Evolutionary conservation across 768 basidiomycete species (phyloP).

Genomic region (Mycena filopes): DNA sequence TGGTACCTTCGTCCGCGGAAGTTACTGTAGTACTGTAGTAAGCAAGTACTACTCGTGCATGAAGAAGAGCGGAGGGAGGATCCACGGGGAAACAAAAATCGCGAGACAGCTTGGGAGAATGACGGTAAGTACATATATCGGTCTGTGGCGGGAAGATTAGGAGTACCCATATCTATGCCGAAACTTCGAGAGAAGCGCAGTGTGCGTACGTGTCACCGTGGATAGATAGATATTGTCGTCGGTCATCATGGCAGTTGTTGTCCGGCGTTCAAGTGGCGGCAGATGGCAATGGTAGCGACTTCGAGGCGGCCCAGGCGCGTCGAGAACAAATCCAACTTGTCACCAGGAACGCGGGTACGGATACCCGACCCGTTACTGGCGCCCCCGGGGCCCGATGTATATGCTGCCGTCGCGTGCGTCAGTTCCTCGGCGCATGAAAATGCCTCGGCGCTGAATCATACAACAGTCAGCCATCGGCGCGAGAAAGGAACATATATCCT

Average conservation of each 20-base stretch:
- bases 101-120: not conserved
- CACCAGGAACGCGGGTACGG: no score
- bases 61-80: no score
- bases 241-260: not conserved
- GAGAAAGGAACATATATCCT: slow-evolving; percentile 3
- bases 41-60: no score
- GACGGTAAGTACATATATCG: not conserved
- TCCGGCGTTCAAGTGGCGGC: slow-evolving; percentile 13
- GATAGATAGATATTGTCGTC: not conserved
- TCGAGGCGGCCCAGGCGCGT: not conserved
- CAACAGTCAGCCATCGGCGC: slow-evolving; percentile 10
- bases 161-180: slow-evolving; percentile 3
- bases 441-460: slow-evolving; percentile 7
- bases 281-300: not conserved
- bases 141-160: not conserved
- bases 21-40: no score
- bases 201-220: no score
- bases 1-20: not conserved
- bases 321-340: no score
- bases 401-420: no score
- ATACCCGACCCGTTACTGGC: no score
- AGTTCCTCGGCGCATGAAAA: slow-evolving; percentile 2
- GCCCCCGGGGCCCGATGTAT: no score
- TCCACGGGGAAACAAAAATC: not conserved
- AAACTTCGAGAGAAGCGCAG: not conserved